phyloP scores from a whole-genome alignment of 345 rosid species.

The Salix koriyanagi region DNA sequence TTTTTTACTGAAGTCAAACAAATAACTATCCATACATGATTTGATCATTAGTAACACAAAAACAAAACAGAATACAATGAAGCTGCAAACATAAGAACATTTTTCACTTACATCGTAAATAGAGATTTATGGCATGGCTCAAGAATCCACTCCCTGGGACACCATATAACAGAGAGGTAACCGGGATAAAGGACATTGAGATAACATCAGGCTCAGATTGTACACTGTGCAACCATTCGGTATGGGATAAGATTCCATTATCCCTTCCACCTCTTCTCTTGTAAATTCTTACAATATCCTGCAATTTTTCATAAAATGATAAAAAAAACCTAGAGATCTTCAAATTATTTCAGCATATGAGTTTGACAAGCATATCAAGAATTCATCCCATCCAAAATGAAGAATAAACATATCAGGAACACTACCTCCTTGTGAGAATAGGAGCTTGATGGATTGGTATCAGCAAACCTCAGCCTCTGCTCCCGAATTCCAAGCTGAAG shows the following conservation, averaged over 20 bases:
- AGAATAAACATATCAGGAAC: not conserved
- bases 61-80: not conserved
- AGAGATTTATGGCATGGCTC: conserved; percentile 95
- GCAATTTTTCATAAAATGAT: conserved; percentile 22
- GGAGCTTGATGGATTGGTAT: conserved; percentile 67
- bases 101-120: conserved; percentile 66
- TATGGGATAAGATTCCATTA: conserved; percentile 52
- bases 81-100: conserved; percentile 16
- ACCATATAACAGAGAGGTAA: conserved; percentile 87
- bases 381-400: not conserved
- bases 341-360: not conserved
- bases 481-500: conserved; percentile 76
- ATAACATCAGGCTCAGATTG: conserved; percentile 86
- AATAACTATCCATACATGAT: not conserved
- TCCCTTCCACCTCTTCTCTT: conserved; percentile 94
- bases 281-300: conserved; percentile 66
- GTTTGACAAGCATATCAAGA: conserved; percentile 6
- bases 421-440: conserved; percentile 81
- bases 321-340: not conserved
- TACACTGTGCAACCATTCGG: conserved; percentile 86
- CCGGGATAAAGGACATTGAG: conserved; percentile 87
- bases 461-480: conserved; percentile 72
- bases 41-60: not conserved
- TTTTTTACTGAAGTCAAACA: not conserved
- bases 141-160: conserved; percentile 90